These are phyloP conservation scores for Diversispora eburnea DNA, from an alignment of 192 early-diverging fungal genomes.

Conservation along the genomic window DNA sequence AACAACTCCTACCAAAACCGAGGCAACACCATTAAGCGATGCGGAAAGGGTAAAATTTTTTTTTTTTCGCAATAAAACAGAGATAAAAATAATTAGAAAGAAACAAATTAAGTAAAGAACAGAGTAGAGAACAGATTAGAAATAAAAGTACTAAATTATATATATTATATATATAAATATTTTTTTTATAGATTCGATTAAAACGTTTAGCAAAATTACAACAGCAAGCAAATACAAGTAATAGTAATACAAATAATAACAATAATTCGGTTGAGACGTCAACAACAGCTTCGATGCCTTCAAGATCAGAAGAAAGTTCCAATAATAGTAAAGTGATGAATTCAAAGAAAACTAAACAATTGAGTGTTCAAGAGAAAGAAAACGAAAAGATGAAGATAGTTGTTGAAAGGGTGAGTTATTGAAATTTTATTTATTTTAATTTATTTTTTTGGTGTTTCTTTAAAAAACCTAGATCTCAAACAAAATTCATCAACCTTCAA, in stretches of 20 bases:
- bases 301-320: neutral
- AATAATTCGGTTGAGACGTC: neutral
- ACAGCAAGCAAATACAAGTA: slow-evolving; percentile 19
- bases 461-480: neutral
- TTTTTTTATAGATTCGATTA: slow-evolving; percentile 51
- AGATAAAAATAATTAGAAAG: too few species aligned
- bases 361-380: too few species aligned
- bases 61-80: too few species aligned
- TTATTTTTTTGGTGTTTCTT: neutral
- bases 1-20: neutral
- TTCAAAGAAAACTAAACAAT: too few species aligned
- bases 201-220: slow-evolving; percentile 63
- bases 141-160: neutral
- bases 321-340: too few species aligned
- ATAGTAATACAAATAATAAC: too few species aligned
- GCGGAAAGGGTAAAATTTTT: slow-evolving; percentile 21
- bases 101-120: too few species aligned
- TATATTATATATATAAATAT: neutral
- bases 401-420: too few species aligned
- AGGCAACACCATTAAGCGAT: neutral
- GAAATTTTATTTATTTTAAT: too few species aligned
- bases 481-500: neutral
- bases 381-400: too few species aligned
- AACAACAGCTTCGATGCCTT: slow-evolving; percentile 10
- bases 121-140: too few species aligned